These are phyloP conservation scores for Dispira parvispora DNA, from an alignment of 192 early-diverging fungal genomes.

Conservation along the genomic window DNA sequence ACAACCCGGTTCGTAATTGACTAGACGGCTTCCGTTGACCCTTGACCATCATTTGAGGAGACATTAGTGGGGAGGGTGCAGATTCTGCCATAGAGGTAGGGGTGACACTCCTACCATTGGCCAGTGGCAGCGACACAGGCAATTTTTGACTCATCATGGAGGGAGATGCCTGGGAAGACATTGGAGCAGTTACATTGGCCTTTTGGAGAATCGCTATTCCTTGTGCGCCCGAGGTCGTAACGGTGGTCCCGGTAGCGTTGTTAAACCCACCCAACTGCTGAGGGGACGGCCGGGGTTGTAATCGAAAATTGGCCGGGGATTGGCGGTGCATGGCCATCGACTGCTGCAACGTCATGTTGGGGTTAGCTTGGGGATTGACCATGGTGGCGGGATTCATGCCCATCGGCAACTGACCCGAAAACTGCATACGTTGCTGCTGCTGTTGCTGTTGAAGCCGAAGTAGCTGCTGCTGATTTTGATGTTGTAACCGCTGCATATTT, in stretches of 20 bases:
- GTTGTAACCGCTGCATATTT: background rate
- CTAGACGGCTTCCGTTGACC: no score
- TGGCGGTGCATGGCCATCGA: background rate
- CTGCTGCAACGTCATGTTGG: background rate
- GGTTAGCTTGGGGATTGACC: background rate
- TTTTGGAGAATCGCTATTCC: background rate
- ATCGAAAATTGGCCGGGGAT: background rate
- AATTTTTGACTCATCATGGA: no score
- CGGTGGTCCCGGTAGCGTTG: background rate
- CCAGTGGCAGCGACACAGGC: no score
- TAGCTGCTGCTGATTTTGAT: background rate
- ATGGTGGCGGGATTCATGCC: background rate
- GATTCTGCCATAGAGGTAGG: no score
- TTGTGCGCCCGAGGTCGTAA: background rate
- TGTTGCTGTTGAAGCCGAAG: conserved; percentile 4
- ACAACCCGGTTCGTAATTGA: no score
- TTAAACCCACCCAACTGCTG: background rate
- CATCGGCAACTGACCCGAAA: background rate
- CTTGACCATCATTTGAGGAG: no score
- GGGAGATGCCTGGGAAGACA: no score
- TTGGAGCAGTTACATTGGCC: no score
- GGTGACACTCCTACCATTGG: no score
- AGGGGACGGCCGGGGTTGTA: conserved; percentile 2
- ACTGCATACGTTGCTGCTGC: background rate
- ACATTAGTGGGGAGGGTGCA: no score